Percentiles rank a stretch among this genome's conserved stretches.
Evolutionary conservation across 106 monocot genomes (phyloP).

Genomic region (Gastrodia elata): DNA sequence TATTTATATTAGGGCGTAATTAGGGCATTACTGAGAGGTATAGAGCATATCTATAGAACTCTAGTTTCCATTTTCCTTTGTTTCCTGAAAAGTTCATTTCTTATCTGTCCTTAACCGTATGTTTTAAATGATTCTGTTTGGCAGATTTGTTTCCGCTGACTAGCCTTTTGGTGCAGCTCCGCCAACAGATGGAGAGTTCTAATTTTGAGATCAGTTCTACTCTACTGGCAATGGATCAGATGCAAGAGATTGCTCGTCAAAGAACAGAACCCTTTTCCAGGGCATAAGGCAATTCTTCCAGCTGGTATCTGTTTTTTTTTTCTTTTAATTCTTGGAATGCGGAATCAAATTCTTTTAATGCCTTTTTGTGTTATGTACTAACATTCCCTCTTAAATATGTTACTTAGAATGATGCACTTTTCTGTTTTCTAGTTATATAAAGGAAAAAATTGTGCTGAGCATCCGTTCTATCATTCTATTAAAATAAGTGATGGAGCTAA

Average conservation of each 20-base stretch:
- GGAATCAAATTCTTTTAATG: neutral
- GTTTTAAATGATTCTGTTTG: neutral
- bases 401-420: neutral
- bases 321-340: neutral
- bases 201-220: neutral
- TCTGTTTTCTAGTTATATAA: neutral
- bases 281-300: neutral
- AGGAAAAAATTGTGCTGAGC: neutral
- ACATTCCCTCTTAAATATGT: neutral
- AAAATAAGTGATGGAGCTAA: too few species aligned
- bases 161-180: conserved; percentile 4
- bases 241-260: neutral
- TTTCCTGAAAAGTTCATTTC: too few species aligned
- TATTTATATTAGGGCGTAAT: too few species aligned
- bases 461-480: neutral
- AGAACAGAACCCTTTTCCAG: neutral
- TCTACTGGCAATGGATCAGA: conserved; percentile 1
- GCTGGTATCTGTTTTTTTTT: neutral
- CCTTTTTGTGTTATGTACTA: neutral
- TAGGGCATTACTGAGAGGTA: too few species aligned
- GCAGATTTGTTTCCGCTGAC: neutral
- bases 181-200: neutral
- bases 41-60: too few species aligned
- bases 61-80: too few species aligned
- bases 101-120: neutral